Percentiles rank a stretch among this genome's conserved stretches.
Conservation (phyloP, 768 basidiomycete species). For the Collybiopsis luxurians region DNA sequence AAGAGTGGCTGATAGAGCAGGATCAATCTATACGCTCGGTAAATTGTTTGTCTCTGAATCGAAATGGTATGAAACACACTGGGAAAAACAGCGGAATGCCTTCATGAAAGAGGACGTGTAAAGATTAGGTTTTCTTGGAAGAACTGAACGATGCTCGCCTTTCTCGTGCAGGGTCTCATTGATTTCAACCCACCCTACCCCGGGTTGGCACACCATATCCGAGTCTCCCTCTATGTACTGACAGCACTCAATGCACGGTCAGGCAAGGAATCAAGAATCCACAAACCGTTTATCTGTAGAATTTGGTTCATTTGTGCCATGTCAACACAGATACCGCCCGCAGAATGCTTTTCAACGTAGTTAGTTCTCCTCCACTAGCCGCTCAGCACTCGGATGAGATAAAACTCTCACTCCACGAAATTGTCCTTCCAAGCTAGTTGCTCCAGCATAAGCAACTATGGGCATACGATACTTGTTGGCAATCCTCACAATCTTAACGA, state of each 20-base stretch:
- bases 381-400: not conserved
- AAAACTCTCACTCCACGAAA: slow-evolving; percentile 51
- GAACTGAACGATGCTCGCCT: slow-evolving; percentile 30
- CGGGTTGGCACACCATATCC: slow-evolving; percentile 75
- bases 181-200: slow-evolving; percentile 67
- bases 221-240: slow-evolving; percentile 62
- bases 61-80: slow-evolving; percentile 43
- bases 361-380: too few species aligned
- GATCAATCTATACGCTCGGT: slow-evolving; percentile 53
- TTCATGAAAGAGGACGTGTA: slow-evolving; percentile 17
- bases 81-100: slow-evolving; percentile 85
- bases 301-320: slow-evolving; percentile 79
- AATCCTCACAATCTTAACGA: slow-evolving; percentile 72
- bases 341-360: slow-evolving; percentile 33
- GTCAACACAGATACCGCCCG: slow-evolving; percentile 78
- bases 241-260: too few species aligned
- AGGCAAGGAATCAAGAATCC: not conserved
- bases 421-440: slow-evolving; percentile 81
- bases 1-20: slow-evolving; percentile 76
- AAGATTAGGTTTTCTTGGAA: slow-evolving; percentile 17
- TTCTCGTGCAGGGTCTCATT: slow-evolving; percentile 65
- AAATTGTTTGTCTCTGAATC: not conserved
- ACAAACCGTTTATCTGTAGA: slow-evolving; percentile 63
- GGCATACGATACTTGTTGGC: slow-evolving; percentile 77
- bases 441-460: slow-evolving; percentile 75